Base-by-base conservation (phyloP, 306 rosid genomes). In the Quercus wislizeni region DNA sequence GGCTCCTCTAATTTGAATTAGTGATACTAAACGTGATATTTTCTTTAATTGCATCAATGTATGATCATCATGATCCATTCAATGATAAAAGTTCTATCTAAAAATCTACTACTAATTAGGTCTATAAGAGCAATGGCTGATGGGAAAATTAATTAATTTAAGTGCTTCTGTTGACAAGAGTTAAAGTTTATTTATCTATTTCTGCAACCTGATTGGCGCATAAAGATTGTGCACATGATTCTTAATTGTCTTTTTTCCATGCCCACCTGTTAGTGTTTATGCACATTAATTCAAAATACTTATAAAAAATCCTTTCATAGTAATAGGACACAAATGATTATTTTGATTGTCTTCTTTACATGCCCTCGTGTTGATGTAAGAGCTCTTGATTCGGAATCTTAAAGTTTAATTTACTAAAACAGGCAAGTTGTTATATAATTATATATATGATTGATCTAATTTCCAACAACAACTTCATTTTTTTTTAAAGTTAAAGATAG, bases 371-470 rank as follows among this genome's bases (percentile, higher is more conserved):
- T 49, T 41, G 65, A 69, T 75, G 77, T 59, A 71, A 61, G 57
- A 63, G 59, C 76, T 67, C 82, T 77, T 76, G 56, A 49, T 76
- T 49, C 73, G 82, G 85, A 79, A 84, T 81, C 83, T 81, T 69
- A 67, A 67, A 76, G 35, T 58, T 62, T 7, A 65, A 55, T 82
- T 41, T 73, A 75, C 64, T 55, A 71, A 56, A 71, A 79, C 55
- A 41, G 30, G 58, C 78, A 69, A 27, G 10, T 55, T 33, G 58
- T 33, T 57, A 54, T 58, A 58, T 54, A 63, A 18, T 65, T 65
- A 35, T 57, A 59, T 59, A 31, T 28, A n/a, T 23, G 74, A 61
- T 69, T 74, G 80, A 70, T 79, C 78, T 75, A 54, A 67, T 75
- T 38, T 75, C 18, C 35, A 35, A 19, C 59, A 68, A 33, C 54